Base-by-base conservation (phyloP, 306 rosid genomes). In the Morella rubra region DNA sequence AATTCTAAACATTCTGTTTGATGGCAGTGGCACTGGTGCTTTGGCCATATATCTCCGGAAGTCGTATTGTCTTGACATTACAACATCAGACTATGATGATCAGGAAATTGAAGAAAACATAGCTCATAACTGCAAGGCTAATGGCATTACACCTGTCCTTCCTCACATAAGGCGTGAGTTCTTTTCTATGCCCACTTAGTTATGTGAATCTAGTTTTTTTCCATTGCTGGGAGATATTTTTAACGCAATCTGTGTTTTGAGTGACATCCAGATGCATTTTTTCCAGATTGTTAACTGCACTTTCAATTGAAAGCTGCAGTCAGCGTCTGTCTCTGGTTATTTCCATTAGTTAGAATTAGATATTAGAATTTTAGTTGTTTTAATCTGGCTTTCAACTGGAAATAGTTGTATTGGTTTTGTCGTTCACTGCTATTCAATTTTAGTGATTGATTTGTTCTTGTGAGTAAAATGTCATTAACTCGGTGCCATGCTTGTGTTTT, bases 1-100 rank as follows among this genome's bases (percentile, higher is more conserved):
- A 62, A 76, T 85, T 74, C 59, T 81, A 60, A 52, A 61, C 67
- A 40, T 49, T 79, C 69, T 50, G 52, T 87, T 69, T 37, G 60
- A 71, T 85, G 83, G 69, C 87, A 95, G 98, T 76, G 98, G 97
- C 81, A 95, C 98, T 18, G 98, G 97, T 78, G 94, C 97, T 77
- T 84, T 95, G 89, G 98, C 97, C 65, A 90, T 95, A 77, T 95
- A 89, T 83, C 88, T 95, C 50, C 83, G 50, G 59, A 90, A 82
- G 77, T 71, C 87, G 50, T 77, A 80, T 83, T 59, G 85, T 85
- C 91, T 95, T 81, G 96, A 92, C 79, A 88, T 95, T 80, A 95
- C 97, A 51, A 92, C 98, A 22, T 95, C 98, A 7, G 97, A 95
- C 79, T 95, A 92, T 71, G 76, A 87, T 71, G 97, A 95, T 80